Conservation (phyloP, 169 alveolate genomes). For the Fabrea salina region DNA sequence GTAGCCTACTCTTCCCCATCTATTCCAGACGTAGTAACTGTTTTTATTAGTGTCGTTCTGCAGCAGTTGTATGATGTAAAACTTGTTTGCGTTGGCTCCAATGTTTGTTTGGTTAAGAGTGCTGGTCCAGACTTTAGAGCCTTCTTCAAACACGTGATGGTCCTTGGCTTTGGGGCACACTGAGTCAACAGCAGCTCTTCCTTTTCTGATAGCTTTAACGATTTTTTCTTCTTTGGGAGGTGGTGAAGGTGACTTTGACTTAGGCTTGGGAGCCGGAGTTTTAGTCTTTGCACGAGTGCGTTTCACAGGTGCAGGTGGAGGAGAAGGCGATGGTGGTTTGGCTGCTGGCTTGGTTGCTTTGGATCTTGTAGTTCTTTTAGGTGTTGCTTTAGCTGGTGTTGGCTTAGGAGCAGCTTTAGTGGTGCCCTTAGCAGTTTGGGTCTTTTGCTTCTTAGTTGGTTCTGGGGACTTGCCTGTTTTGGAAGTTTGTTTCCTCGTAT, state of each 20-base stretch:
- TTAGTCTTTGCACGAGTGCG: too few species aligned
- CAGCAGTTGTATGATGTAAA: constrained; percentile 54
- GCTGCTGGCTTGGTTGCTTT: not conserved
- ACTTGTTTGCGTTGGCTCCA: constrained; percentile 67
- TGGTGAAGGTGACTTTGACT: not conserved
- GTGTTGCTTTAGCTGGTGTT: not conserved
- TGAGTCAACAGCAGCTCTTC: constrained; percentile 47
- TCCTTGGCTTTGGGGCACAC: constrained; percentile 28
- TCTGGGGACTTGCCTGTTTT: too few species aligned
- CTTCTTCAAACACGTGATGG: constrained; percentile 31
- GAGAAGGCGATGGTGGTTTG: not conserved
- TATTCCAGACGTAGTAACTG: constrained; percentile 52
- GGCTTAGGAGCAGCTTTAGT: not conserved
- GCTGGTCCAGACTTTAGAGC: constrained; percentile 40
- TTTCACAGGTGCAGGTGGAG: too few species aligned
- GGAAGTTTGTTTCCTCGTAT: too few species aligned
- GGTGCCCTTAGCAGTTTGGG: too few species aligned
- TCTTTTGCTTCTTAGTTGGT: too few species aligned
- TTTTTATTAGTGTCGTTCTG: constrained; percentile 36
- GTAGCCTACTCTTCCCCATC: constrained; percentile 87
- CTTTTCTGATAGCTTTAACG: constrained; percentile 13
- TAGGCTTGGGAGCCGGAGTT: not conserved
- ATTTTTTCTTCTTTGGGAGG: constrained; percentile 27
- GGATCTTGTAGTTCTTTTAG: not conserved
- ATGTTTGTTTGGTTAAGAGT: constrained; percentile 48